Evolutionary conservation across 2,329 filamentous ascomycete genomes (phyloP), one percentile per base, ranked within the genome.

Genomic region (Pseudocercospora pini-densiflorae): DNA sequence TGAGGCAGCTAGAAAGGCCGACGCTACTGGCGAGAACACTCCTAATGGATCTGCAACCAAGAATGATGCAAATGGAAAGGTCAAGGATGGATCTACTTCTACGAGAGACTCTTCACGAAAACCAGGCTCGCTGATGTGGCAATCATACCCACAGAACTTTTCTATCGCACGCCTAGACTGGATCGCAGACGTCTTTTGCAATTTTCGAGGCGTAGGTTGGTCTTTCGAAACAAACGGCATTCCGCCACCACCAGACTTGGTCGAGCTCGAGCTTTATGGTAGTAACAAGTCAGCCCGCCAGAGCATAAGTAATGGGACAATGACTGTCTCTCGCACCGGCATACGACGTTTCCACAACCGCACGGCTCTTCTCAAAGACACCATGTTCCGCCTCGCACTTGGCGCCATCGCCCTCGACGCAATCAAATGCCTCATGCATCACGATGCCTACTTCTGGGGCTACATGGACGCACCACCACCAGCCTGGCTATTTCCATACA

Each of bases 401-500:
- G 82, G 83, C 69, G 95, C 92, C 75, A 69, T 95, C 12, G 67
- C 86, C 7, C 81, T 97, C 8, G 94, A 97, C 77, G 65, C 88
- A 6, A 78, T 92, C 61, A 91, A 91, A 73, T 84, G 89, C 1
- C 68, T 88, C 68, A 89, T 92, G 81, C 88, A 90, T 71, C 86
- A 87, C 61, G 94, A 98, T 73, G 89, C 90, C 0, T 97, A 94
- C 80, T 97, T 94, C 79, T 84, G 84, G 79, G 75, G 73, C 67
- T 77, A 79, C 80, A 68, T 61, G n/a, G 60, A 69, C 40, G 63
- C 69, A 14, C 77, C 65, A 74, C 77, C 74, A 71, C 83, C 69
- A 67, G 81, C 67, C 78, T 89, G 65, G 61, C 55, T 58, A 2
- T 81, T 74, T 72, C 85, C 77, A 74, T 43, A 58, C 19, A 21